These are phyloP conservation scores for Xanthoconium separans DNA, from an alignment of 1,284 basidiomycete genomes.

Conservation along the genomic window DNA sequence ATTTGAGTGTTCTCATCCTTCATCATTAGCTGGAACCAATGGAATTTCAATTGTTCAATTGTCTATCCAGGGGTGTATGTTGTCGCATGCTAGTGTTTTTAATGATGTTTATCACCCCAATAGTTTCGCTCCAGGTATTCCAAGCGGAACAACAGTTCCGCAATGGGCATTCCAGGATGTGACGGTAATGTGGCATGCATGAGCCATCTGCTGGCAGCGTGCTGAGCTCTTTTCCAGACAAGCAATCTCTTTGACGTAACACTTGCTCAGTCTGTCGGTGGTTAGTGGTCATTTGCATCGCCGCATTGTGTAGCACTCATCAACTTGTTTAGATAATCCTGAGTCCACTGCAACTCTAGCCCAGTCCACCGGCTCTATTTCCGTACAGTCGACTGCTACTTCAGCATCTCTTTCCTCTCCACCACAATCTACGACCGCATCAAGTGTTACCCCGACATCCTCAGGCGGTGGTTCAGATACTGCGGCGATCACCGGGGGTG, in stretches of 20 bases:
- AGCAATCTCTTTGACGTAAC: constrained; percentile 18
- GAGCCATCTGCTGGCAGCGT: not conserved
- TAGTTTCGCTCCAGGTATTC: constrained; percentile 25
- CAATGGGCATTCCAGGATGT: constrained; percentile 35
- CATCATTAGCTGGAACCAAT: constrained; percentile 28
- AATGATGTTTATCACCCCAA: constrained; percentile 3
- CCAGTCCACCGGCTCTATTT: constrained; percentile 19
- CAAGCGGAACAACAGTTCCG: constrained; percentile 29
- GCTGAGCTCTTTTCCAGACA: constrained; percentile 15
- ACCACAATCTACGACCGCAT: not conserved
- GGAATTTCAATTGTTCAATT: constrained; percentile 27
- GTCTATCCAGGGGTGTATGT: constrained; percentile 23
- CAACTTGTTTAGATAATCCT: constrained; percentile 23
- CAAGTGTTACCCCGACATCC: not conserved
- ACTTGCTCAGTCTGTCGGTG: constrained; percentile 23
- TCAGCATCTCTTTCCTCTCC: no score
- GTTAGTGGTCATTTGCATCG: constrained; percentile 13
- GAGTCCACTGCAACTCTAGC: constrained; percentile 23
- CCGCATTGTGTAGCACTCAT: not conserved
- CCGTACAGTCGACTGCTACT: not conserved
- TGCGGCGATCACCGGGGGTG: constrained; percentile 35
- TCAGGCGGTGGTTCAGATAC: constrained; percentile 4
- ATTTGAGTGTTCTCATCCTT: not conserved
- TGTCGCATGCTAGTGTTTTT: not conserved
- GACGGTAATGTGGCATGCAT: constrained; percentile 15